Base-by-base conservation (phyloP, 208 protist genomes). In the Acanthamoeba castellanii region DNA sequence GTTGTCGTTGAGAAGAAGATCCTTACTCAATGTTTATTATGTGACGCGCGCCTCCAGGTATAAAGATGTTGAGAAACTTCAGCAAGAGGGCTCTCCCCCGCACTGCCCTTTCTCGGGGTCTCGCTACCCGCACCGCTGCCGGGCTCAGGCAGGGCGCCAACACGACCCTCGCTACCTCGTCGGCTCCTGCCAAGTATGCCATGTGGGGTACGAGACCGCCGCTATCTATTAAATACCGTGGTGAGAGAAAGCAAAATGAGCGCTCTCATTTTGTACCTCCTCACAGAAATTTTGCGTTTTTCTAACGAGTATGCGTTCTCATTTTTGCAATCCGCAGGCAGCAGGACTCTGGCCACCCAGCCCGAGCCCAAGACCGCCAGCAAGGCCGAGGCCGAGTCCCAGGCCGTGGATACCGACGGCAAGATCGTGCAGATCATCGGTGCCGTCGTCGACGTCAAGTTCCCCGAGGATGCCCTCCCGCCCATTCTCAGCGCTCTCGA, bases 371-470 rank as follows among this genome's bases (percentile, higher is more conserved):
- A 93, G 89, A 34, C 66, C 22, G 66, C 70, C 47, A 55, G 14
- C n/a, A 59, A 14, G 52, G 52, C 52, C 27, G 32, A 74, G 89
- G 34, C 27, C 25, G 61, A 45, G 45, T 9, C 89, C 6, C 37
- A 82, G 72, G n/a, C 89, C 37, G 64, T 37, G 22, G 89, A 74
- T 30, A 47, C 22, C 66, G 47, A 78, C 18, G 89, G 89, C 8
- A 78, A 93, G 64, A 81, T 98, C 50, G 97, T 95, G 57, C 98
- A 99, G 97, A 98, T 99, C 91, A 99, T 99, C 96, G 99, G 99
- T 98, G 99, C 99, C 95, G 99, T 99, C 93, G 99, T 99, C 52
- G 99, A 99, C 96, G 99, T 99, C 76, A 97, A 99, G 96, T 99
- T 99, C 97, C 97, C 98, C 45, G 98, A 97, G n/a, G 97, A 98